phyloP scores from a whole-genome alignment of 768 basidiomycete species.

The Inosperma sp. region DNA sequence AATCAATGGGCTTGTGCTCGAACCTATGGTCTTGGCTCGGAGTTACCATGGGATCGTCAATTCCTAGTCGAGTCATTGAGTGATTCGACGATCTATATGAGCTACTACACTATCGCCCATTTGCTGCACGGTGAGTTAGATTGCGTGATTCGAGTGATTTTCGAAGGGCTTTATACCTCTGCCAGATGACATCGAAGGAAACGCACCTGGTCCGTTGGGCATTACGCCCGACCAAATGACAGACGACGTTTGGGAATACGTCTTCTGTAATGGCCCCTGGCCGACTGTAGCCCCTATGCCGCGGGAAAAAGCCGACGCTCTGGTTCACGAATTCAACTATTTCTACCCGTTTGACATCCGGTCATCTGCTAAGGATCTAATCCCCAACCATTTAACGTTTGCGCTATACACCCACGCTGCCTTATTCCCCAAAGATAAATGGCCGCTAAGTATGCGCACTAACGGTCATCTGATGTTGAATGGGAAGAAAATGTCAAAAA shows the following conservation, averaged over 20 bases:
- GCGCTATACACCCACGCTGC: constrained; percentile 94
- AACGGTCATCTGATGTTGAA: constrained; percentile 98
- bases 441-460: constrained; percentile 88
- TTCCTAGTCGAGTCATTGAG: constrained; percentile 96
- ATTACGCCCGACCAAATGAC: constrained; percentile 92
- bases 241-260: constrained; percentile 95
- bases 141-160: neutral
- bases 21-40: constrained; percentile 92
- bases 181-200: constrained; percentile 69
- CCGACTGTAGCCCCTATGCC: constrained; percentile 62
- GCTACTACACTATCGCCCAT: constrained; percentile 93
- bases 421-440: constrained; percentile 84
- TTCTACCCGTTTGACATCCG: constrained; percentile 99
- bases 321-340: constrained; percentile 91
- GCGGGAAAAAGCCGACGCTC: constrained; percentile 71
- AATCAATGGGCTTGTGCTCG: constrained; percentile 99
- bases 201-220: constrained; percentile 72
- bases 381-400: constrained; percentile 94
- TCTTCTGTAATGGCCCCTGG: constrained; percentile 76
- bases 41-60: constrained; percentile 93
- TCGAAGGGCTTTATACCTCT: no score
- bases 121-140: constrained; percentile 73
- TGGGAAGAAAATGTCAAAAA: constrained; percentile 98
- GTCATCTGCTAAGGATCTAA: constrained; percentile 95
- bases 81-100: constrained; percentile 98